Evolutionary conservation across 2,329 filamentous ascomycete species (phyloP), one percentile per base, ranked within the genome.

Genomic region (Monilinia fructigena): DNA sequence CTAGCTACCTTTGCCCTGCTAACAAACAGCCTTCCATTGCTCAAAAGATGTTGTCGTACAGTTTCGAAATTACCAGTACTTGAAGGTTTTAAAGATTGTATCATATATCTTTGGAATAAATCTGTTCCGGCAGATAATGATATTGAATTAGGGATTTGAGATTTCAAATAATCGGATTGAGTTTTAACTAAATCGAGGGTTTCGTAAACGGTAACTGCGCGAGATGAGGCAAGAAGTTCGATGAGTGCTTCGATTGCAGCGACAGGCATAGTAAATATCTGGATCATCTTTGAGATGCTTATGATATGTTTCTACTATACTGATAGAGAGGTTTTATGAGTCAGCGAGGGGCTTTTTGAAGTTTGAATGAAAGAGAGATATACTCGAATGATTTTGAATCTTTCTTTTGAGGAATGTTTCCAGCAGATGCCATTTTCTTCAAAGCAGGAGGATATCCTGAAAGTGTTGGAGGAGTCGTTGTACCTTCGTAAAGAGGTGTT

Each of bases 211-310:
- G 95, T 99, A 28, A 89, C 90, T 8, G 92, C 89, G 69, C 89
- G 88, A 55, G 89, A 90, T 70, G 90, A 85, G 75, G 89, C 89
- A 68, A 98, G 90, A 68, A 95, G 89, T 75, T 90, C 87, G 72
- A 98, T 95, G 68, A 99, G 85, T 38, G 93, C 89, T 80, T 96
- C 92, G 76, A 97, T 97, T 67, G 93, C 93, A 26, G 95, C 95
- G 65, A 99, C 91, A 70, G 95, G 93, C 86, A 97, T 97, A 47
- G 94, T 97, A 63, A 63, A 98, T 85, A 69, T 96, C 91, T 14
- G 90, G 84, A 77, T 98, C 93, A 62, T 85, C 83, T 67, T 76
- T 76, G 68, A 91, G 83, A 59, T 90, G 83, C 60, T 82, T 79
- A 73, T 85, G 82, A 80, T 91, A 91, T 56, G 86, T 85, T 66